Evolutionary conservation across 108 stramenopile species (phyloP).

Genomic region (Skeletonema grethae): DNA sequence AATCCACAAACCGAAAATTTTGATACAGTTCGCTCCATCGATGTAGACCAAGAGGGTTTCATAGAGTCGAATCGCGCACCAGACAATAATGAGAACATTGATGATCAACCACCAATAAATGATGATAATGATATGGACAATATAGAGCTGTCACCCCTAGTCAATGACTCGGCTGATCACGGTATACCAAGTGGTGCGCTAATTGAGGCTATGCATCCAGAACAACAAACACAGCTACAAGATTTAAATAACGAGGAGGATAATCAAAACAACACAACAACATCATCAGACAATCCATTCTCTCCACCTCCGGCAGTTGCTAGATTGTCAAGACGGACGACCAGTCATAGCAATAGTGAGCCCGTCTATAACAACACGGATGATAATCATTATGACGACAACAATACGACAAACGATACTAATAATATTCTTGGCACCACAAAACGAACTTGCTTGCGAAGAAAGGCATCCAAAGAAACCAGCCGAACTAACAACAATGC

Average conservation of each 20-base stretch:
- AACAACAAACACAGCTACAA: not conserved
- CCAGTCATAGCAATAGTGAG: not conserved
- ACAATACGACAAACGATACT: slow-evolving; percentile 2
- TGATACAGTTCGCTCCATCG: slow-evolving; percentile 1
- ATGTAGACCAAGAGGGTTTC: slow-evolving; percentile 25
- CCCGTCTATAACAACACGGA: not conserved
- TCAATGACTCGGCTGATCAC: not conserved
- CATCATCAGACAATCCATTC: not conserved
- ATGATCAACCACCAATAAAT: not conserved
- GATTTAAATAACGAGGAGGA: not conserved
- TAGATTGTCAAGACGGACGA: slow-evolving; percentile 10
- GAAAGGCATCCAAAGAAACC: not conserved
- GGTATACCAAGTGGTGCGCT: not conserved
- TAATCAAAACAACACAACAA: too few relatives aligned
- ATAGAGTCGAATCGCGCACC: slow-evolving; percentile 7
- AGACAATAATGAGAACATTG: not conserved
- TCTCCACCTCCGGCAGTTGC: slow-evolving; percentile 7
- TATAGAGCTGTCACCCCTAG: not conserved
- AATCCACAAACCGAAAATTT: slow-evolving; percentile 3
- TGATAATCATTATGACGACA: slow-evolving; percentile 16
- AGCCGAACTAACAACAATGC: not conserved
- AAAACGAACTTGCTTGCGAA: not conserved
- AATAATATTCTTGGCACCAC: not conserved
- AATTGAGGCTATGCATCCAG: not conserved
- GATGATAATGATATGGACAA: not conserved